Evolutionary conservation across 108 stramenopile species (phyloP).

Genomic region (Fragilaria radians): DNA sequence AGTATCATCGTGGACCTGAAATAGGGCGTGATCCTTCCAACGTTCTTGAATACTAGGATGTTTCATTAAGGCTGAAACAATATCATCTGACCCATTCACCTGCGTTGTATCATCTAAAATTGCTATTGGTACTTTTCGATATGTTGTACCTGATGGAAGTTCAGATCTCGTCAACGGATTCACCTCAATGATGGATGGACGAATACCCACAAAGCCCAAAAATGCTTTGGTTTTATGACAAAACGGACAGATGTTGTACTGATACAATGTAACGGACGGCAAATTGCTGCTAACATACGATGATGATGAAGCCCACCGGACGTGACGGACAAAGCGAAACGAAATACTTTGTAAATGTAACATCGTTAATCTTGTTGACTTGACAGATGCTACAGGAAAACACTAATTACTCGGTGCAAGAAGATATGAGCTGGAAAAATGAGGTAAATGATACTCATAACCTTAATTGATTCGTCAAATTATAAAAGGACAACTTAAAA

Average conservation of each 20-base stretch:
- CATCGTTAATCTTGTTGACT: too few relatives aligned
- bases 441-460: too few relatives aligned
- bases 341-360: too few relatives aligned
- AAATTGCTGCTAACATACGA: neutral
- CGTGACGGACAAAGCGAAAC: too few relatives aligned
- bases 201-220: conserved; percentile 49
- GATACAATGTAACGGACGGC: conserved; percentile 57
- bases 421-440: too few relatives aligned
- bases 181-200: conserved; percentile 71
- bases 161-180: conserved; percentile 91
- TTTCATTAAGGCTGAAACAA: conserved; percentile 37
- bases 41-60: conserved; percentile 19
- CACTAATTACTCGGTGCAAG: too few relatives aligned
- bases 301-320: too few relatives aligned
- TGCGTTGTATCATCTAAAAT: conserved; percentile 31
- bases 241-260: conserved; percentile 91
- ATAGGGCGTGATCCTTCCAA: conserved; percentile 3
- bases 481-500: too few relatives aligned
- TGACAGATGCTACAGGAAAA: too few relatives aligned
- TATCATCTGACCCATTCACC: conserved; percentile 57
- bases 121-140: conserved; percentile 87
- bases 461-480: too few relatives aligned
- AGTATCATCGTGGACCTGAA: conserved; percentile 34
- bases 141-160: conserved; percentile 34
- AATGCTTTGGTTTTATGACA: conserved; percentile 81